Conservation (phyloP, 1,284 basidiomycete species). For the Amylostereum chailletii region DNA sequence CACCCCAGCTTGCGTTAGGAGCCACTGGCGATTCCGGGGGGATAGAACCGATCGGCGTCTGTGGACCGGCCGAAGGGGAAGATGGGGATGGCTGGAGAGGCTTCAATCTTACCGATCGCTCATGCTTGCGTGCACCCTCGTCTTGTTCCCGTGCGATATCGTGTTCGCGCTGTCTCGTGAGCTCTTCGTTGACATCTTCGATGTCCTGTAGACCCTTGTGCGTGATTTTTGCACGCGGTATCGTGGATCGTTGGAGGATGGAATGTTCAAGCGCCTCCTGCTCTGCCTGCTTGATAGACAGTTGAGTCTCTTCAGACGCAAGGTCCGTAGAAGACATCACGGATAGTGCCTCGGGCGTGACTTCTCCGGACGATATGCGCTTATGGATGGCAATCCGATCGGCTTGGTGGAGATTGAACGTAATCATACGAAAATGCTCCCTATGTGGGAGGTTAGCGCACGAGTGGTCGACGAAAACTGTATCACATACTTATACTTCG, state of each 20-base stretch:
- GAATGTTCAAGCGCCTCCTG: constrained; percentile 75
- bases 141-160: constrained; percentile 45
- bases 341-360: constrained; percentile 64
- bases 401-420: constrained; percentile 69
- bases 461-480: background rate
- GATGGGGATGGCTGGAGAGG: constrained; percentile 22
- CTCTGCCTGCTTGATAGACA: constrained; percentile 71
- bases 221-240: constrained; percentile 79
- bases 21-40: constrained; percentile 12
- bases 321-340: constrained; percentile 80
- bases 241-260: constrained; percentile 62
- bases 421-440: constrained; percentile 77
- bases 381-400: constrained; percentile 69
- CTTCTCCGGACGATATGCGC: constrained; percentile 58
- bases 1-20: constrained; percentile 42
- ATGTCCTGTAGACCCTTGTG: constrained; percentile 86
- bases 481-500: constrained; percentile 71
- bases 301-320: constrained; percentile 74
- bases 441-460: constrained; percentile 27
- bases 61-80: constrained; percentile 3
- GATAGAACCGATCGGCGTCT: constrained; percentile 1
- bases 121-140: constrained; percentile 51
- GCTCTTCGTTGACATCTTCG: constrained; percentile 61
- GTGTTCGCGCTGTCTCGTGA: constrained; percentile 35
- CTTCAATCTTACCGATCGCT: constrained; percentile 47